Percentiles rank a stretch among this genome's conserved stretches.
Conservation (phyloP, 148 eudicot species). For the Drosera capensis region DNA sequence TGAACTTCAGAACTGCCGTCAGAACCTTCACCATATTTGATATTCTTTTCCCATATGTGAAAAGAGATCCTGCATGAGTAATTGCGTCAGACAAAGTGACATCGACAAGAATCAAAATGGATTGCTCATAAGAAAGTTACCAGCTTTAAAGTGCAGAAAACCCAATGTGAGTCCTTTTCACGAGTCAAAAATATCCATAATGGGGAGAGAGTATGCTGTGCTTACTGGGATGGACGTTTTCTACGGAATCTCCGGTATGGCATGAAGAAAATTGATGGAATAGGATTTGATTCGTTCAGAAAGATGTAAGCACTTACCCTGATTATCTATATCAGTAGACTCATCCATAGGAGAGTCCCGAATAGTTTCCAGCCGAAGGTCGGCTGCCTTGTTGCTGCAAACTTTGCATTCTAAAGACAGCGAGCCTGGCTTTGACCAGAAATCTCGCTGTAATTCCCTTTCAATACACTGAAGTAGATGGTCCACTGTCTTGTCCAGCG, state of each 20-base stretch:
- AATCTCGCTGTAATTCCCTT: constrained; percentile 20
- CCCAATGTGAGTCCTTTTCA: too few relatives aligned
- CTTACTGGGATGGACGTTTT: too few relatives aligned
- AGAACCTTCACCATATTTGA: constrained; percentile 46
- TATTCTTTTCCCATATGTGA: constrained; percentile 22
- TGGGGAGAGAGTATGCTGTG: too few relatives aligned
- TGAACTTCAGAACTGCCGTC: constrained; percentile 61
- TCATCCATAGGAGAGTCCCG: constrained; percentile 16
- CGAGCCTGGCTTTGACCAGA: constrained; percentile 22
- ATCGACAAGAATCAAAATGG: neutral
- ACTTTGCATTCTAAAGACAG: constrained; percentile 18
- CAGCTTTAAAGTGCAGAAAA: too few relatives aligned
- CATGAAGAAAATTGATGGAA: too few relatives aligned
- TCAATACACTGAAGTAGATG: constrained; percentile 43
- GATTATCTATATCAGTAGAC: constrained; percentile 16
- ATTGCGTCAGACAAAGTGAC: neutral
- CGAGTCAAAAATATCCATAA: too few relatives aligned
- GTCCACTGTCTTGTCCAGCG: constrained; percentile 41
- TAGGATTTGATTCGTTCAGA: too few relatives aligned
- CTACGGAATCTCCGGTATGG: too few relatives aligned
- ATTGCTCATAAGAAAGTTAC: neutral
- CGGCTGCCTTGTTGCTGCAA: constrained; percentile 14
- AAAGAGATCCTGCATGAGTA: constrained; percentile 21
- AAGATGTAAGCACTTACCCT: constrained; percentile 46
- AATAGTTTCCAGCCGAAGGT: constrained; percentile 12